Conservation (phyloP, 257 asterid species). For the Scutellaria minor region DNA sequence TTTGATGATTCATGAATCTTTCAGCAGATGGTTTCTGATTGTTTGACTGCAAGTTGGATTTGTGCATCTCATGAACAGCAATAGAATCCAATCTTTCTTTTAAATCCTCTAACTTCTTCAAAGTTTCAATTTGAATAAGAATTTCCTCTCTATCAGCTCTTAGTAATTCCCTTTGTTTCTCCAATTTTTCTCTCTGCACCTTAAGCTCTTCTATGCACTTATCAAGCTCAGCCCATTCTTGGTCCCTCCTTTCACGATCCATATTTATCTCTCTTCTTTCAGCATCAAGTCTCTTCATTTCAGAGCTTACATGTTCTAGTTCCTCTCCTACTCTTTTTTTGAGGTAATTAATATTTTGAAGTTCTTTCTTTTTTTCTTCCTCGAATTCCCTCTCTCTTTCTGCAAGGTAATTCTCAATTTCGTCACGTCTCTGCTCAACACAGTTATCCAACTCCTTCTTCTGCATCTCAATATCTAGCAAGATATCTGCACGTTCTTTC, state of each 20-base stretch:
- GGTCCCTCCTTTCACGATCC: conserved; percentile 83
- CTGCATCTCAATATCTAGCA: conserved; percentile 74
- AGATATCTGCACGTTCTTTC: conserved; percentile 75
- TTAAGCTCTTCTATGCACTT: conserved; percentile 76
- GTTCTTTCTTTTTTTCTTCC: conserved; percentile 75
- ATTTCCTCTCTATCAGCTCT: conserved; percentile 85
- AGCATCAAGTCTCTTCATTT: conserved; percentile 73
- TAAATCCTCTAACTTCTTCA: conserved; percentile 78
- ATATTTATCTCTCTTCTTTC: conserved; percentile 71
- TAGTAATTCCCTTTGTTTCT: conserved; percentile 87
- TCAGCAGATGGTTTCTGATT: conserved; percentile 43
- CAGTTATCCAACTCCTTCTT: conserved; percentile 75
- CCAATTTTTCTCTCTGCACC: conserved; percentile 85
- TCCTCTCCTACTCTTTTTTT: conserved; percentile 69
- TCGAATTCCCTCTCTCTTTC: conserved; percentile 76
- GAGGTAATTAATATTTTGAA: conserved; percentile 60
- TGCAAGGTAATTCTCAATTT: conserved; percentile 68
- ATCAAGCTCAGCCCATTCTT: conserved; percentile 85
- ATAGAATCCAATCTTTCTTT: conserved; percentile 73
- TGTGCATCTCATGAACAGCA: conserved; percentile 52
- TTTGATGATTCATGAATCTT: conserved; percentile 40
- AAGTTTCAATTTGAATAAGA: conserved; percentile 68
- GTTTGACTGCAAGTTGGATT: conserved; percentile 46
- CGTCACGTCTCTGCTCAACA: conserved; percentile 77
- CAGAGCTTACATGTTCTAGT: conserved; percentile 73